Conservation (phyloP, 2,329 filamentous ascomycete species). For the Rosellinia necatrix region DNA sequence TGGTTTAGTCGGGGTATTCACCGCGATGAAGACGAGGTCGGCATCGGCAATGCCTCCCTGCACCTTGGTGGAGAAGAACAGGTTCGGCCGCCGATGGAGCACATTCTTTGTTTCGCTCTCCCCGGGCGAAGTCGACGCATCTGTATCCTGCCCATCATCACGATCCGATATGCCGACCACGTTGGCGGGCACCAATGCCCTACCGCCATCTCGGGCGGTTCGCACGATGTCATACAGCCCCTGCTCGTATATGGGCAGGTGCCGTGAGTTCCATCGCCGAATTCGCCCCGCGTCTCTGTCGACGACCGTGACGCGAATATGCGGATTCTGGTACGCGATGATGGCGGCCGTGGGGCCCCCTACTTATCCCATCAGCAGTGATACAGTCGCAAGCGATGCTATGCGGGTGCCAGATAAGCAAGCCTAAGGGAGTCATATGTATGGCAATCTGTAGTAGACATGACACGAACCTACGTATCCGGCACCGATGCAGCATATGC, state of each 20-base stretch:
- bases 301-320: constrained; percentile 74
- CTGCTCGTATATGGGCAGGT: constrained; percentile 78
- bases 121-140: constrained; percentile 35
- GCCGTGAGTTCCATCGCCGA: constrained; percentile 71
- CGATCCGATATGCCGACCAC: constrained; percentile 41
- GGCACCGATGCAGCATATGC: constrained; percentile 39
- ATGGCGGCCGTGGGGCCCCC: constrained; percentile 78
- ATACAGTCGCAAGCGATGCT: too few species aligned
- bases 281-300: constrained; percentile 71
- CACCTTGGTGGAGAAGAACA: constrained; percentile 75
- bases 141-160: constrained; percentile 38
- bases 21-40: constrained; percentile 75
- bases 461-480: constrained; percentile 45
- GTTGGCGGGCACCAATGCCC: constrained; percentile 48
- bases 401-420: too few species aligned
- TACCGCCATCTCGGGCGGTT: constrained; percentile 63
- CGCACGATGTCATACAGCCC: constrained; percentile 71
- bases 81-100: constrained; percentile 61
- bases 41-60: constrained; percentile 65
- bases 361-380: neutral
- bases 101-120: constrained; percentile 42
- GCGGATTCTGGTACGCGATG: constrained; percentile 73
- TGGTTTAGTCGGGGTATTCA: constrained; percentile 80
- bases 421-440: too few species aligned
- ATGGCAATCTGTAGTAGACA: too few species aligned